Evolutionary conservation across 2,329 filamentous ascomycete genomes (phyloP).

Genomic region (Orbilia ellipsospora): DNA sequence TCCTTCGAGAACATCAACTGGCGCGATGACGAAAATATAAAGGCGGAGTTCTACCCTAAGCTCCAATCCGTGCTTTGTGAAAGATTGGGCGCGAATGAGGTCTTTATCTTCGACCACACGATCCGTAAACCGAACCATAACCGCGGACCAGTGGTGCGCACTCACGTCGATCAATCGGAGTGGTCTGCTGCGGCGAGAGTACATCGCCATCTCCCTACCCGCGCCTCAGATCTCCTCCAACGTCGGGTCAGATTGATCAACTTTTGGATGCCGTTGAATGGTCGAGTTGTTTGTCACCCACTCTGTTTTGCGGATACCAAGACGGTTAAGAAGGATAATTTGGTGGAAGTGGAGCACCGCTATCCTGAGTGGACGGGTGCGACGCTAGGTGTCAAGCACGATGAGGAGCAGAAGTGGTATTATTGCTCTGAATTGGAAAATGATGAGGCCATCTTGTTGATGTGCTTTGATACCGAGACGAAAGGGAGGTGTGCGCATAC

Average conservation of each 20-base stretch:
- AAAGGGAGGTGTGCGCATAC: slow-evolving; percentile 70
- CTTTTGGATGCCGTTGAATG: slow-evolving; percentile 75
- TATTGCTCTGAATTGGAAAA: slow-evolving; percentile 82
- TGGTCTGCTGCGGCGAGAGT: slow-evolving; percentile 72
- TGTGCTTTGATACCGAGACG: slow-evolving; percentile 76
- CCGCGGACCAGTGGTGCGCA: slow-evolving; percentile 74
- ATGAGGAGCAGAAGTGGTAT: slow-evolving; percentile 75
- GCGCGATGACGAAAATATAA: slow-evolving; percentile 75
- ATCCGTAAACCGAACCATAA: slow-evolving; percentile 69
- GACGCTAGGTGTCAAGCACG: slow-evolving; percentile 75
- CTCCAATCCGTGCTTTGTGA: slow-evolving; percentile 76
- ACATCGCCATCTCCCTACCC: slow-evolving; percentile 69
- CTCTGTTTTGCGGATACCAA: slow-evolving; percentile 76
- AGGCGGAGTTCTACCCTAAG: slow-evolving; percentile 82
- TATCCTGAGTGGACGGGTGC: slow-evolving; percentile 70
- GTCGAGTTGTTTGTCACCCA: slow-evolving; percentile 74
- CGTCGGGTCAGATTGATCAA: slow-evolving; percentile 75
- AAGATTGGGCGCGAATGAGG: slow-evolving; percentile 72
- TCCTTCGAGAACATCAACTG: slow-evolving; percentile 69
- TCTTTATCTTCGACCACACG: slow-evolving; percentile 79
- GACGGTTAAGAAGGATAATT: slow-evolving; percentile 69
- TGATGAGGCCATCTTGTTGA: slow-evolving; percentile 77
- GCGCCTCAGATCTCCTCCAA: slow-evolving; percentile 68
- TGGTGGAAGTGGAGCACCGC: slow-evolving; percentile 73
- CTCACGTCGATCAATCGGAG: slow-evolving; percentile 78